Conservation (phyloP, 2,329 filamentous ascomycete species). For the Hawksworthiomyces lignivorus region DNA sequence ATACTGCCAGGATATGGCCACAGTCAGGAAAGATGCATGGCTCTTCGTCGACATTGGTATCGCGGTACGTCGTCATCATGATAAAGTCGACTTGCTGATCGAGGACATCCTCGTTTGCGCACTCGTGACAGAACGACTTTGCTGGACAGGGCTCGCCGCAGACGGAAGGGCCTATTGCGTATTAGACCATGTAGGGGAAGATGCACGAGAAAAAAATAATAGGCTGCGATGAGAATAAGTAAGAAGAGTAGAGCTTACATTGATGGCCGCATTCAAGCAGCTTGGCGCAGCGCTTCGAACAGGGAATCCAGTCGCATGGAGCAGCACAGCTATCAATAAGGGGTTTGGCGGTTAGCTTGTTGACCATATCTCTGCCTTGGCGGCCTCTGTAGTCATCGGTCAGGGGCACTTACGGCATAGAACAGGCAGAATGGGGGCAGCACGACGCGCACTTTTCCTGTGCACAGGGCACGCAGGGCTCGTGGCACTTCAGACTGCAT, state of each 20-base stretch:
- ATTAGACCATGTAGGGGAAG: background rate
- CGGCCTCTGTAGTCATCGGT: too few species aligned
- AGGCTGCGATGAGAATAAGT: too few species aligned
- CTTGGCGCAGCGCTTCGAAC: slow-evolving; percentile 49
- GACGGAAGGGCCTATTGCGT: slow-evolving; percentile 38
- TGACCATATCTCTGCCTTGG: too few species aligned
- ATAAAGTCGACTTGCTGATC: slow-evolving; percentile 46
- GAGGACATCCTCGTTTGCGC: slow-evolving; percentile 32
- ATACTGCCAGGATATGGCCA: slow-evolving; percentile 54
- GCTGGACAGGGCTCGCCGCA: slow-evolving; percentile 57
- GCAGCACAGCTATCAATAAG: slow-evolving; percentile 45
- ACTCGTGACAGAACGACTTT: slow-evolving; percentile 47
- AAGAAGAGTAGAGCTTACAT: too few species aligned
- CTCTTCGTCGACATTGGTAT: slow-evolving; percentile 49
- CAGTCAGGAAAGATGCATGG: slow-evolving; percentile 57
- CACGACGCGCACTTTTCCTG: slow-evolving; percentile 44
- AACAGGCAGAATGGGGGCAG: slow-evolving; percentile 42
- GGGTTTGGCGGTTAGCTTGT: too few species aligned
- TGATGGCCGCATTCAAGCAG: slow-evolving; percentile 51
- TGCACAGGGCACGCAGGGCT: slow-evolving; percentile 56
- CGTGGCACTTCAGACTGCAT: slow-evolving; percentile 47
- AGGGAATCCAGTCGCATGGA: slow-evolving; percentile 61
- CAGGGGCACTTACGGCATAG: slow-evolving; percentile 12
- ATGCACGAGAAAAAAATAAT: background rate
- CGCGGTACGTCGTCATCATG: slow-evolving; percentile 42